Conservation (phyloP, 257 asterid genomes). For the Scutellaria barbata region DNA sequence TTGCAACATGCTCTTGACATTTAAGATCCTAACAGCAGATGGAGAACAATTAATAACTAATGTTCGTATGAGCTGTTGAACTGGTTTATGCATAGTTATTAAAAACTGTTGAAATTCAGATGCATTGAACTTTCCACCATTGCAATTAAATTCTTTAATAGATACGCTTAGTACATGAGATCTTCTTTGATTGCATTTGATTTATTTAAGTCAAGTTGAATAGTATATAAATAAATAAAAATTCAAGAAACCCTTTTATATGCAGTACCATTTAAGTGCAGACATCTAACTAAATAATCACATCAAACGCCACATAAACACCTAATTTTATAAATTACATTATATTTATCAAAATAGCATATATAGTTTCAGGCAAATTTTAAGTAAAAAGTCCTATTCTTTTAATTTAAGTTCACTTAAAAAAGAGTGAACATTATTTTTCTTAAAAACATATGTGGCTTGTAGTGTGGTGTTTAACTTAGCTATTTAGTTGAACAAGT, state of each 20-base stretch:
- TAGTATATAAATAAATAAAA: neutral
- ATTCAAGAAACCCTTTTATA: neutral
- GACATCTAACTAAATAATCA: too few species aligned
- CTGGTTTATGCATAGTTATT: slow-evolving; percentile 6
- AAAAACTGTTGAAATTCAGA: slow-evolving; percentile 23
- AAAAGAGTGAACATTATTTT: too few species aligned
- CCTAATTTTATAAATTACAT: too few species aligned
- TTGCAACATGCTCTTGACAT: neutral
- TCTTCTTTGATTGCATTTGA: slow-evolving; percentile 28
- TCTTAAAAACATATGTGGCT: too few species aligned
- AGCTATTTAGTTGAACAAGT: too few species aligned
- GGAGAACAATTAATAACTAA: slow-evolving; percentile 9
- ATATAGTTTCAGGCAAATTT: too few species aligned
- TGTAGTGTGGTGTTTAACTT: too few species aligned
- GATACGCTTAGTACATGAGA: slow-evolving; percentile 41
- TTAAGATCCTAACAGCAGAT: slow-evolving; percentile 21
- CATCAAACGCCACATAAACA: too few species aligned
- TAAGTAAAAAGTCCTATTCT: too few species aligned
- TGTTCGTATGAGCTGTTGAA: slow-evolving; percentile 33
- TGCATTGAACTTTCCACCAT: slow-evolving; percentile 43
- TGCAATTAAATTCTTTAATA: slow-evolving; percentile 33
- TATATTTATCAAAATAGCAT: too few species aligned
- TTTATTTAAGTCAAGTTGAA: neutral
- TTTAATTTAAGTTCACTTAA: too few species aligned
- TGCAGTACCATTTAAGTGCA: too few species aligned